Evolutionary conservation across 768 basidiomycete genomes (phyloP), one percentile per base, ranked within the genome.

Genomic region (Kwoniella botswanensis): DNA sequence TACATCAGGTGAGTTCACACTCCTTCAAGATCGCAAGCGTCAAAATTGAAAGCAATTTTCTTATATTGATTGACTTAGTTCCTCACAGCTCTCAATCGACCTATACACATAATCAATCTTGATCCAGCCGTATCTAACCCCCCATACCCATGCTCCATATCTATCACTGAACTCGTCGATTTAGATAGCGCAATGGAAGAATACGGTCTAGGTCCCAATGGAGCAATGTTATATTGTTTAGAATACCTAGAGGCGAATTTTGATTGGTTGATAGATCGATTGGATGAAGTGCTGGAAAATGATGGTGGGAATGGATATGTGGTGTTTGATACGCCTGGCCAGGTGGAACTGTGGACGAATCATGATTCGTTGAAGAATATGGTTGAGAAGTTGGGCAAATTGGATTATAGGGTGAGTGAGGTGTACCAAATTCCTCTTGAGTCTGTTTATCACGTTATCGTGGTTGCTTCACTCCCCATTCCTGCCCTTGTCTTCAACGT

Each of bases 261-360:
- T 73, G 97, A 98, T 82, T 86, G 86, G 86, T 74, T 87, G 59
- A 80, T 85, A 50, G 82, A 83, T 15, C 67, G 79, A 43, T 72
- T 86, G 55, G 78, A 79, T 44, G 92, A 92, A 90, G 86, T 96
- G 11, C 89, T 92, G 83, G 88, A 87, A 65, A 85, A 88, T 46
- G 82, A 94, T 76, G 86, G 85, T 59, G 89, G 88, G 15, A 55
- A 65, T 73, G 89, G 89, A 24, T 98, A 96, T 83, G 88, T 98
- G 50, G 86, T 99, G 44, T 97, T 99, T 82, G 97, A 99, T 82
- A 88, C 97, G 4, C 94, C 97, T 0, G 97, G 97, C 0, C 97
- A 99, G 85, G 97, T 98, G 63, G 97, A 99, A 83, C 85, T 99
- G 58, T 94, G 92, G 83, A 99, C 97, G 63, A 97, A 96, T 81